Conservation (phyloP, 1,284 basidiomycete species). For the Tausonia pullulans region DNA sequence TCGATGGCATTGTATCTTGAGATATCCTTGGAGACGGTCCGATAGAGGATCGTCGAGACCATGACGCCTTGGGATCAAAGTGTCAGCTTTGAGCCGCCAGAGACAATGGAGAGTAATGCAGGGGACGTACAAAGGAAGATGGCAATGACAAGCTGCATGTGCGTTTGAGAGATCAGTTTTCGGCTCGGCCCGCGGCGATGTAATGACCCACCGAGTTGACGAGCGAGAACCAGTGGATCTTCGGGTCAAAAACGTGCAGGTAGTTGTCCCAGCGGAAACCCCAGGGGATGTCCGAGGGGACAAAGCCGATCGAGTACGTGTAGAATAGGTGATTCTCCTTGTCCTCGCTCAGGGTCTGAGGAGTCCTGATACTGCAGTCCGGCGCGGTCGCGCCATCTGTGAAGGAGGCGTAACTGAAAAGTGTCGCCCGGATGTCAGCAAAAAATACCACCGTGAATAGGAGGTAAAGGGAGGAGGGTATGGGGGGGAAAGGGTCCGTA, state of each 20-base stretch:
- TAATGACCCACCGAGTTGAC: slow-evolving; percentile 45
- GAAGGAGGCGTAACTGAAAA: background rate
- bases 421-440: background rate
- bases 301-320: slow-evolving; percentile 82
- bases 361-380: slow-evolving; percentile 29
- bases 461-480: background rate
- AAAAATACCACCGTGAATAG: background rate
- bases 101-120: too few relatives aligned
- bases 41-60: slow-evolving; percentile 82
- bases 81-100: too few relatives aligned
- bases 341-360: slow-evolving; percentile 54
- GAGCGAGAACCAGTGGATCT: slow-evolving; percentile 67
- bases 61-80: slow-evolving; percentile 48
- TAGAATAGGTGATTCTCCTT: slow-evolving; percentile 59
- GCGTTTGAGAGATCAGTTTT: background rate
- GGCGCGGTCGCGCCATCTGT: slow-evolving; percentile 21
- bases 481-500: slow-evolving; percentile 24
- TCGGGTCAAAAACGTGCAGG: slow-evolving; percentile 45
- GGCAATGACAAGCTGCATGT: background rate
- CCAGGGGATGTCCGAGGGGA: slow-evolving; percentile 76
- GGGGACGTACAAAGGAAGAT: too few relatives aligned
- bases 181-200: background rate
- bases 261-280: slow-evolving; percentile 74
- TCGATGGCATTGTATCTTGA: slow-evolving; percentile 88
- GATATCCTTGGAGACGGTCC: slow-evolving; percentile 84